Evolutionary conservation across 2,329 filamentous ascomycete species (phyloP), one percentile per base, ranked within the genome.

Genomic region (Talaromyces sp.): DNA sequence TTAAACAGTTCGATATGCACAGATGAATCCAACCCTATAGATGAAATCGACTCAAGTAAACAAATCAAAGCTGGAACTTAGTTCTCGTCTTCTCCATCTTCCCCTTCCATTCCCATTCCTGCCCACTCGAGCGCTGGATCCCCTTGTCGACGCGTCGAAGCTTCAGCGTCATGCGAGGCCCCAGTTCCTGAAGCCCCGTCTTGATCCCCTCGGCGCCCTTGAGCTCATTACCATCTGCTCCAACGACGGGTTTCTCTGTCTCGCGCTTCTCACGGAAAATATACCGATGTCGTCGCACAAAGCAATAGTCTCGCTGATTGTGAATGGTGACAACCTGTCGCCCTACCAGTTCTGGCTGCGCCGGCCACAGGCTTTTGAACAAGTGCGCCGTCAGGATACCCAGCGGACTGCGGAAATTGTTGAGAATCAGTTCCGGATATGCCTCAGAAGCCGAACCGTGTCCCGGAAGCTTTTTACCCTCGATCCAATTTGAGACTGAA

Each of bases 81-180:
- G 93, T 97, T 69, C 94, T 83, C 71, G 90, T 82, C 81, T 97
- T 97, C 79, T 99, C 94, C 88, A 94, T 95, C 72, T 87, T 87
- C 11, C 90, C 89, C 79, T 96, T 95, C 94, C 94, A 99, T 73
- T 97, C 86, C 93, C 94, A 97, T 71, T 96, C 90, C 66, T 91
- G 85, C 41, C 91, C 91, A 74, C 85, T 87, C 53, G 75, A 88
- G 79, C 74, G 86, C 80, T 80, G 90, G 65, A 99, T 89, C 0
- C 92, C 93, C 76, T 92, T 92, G 73, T 97, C 93, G 50, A 97
- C 88, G 69, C 94, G 86, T 67, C 92, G 85, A 69, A 99, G 77
- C 80, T 97, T 97, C 65, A 97, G 76, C 2, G 90, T 93, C 79
- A 94, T 82, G 68, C 87, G 81, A 8, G 91, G 92, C 0, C 93